Conservation (phyloP, 805 yeast species). For the Wickerhamiella allomyrinae region DNA sequence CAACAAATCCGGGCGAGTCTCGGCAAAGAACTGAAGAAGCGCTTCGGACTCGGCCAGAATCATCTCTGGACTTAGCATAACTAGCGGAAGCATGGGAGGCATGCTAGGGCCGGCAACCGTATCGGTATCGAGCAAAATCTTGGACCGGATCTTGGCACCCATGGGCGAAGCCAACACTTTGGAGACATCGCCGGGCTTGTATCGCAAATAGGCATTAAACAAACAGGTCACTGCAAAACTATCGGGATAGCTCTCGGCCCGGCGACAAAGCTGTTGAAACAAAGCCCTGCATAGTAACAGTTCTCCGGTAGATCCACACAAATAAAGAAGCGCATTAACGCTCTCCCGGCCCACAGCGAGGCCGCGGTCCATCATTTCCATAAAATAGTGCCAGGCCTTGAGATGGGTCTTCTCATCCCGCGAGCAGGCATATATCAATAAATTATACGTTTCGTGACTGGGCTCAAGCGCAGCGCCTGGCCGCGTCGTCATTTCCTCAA, state of each 20-base stretch:
- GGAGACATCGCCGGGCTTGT: slow-evolving; percentile 18
- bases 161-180: slow-evolving; percentile 18
- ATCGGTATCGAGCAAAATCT: slow-evolving; percentile 12
- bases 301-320: slow-evolving; percentile 75
- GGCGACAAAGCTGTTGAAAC: slow-evolving; percentile 20
- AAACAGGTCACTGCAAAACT: slow-evolving; percentile 21
- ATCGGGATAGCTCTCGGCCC: slow-evolving; percentile 19
- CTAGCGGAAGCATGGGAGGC: slow-evolving; percentile 62
- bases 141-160: slow-evolving; percentile 20
- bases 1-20: slow-evolving; percentile 32
- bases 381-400: slow-evolving; percentile 67
- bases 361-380: slow-evolving; percentile 39
- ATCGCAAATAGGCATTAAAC: slow-evolving; percentile 23
- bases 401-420: slow-evolving; percentile 32
- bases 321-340: slow-evolving; percentile 53
- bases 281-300: slow-evolving; percentile 51
- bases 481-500: slow-evolving; percentile 44
- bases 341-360: slow-evolving; percentile 28
- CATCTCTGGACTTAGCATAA: slow-evolving; percentile 28
- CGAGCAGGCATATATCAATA: slow-evolving; percentile 57
- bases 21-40: slow-evolving; percentile 43
- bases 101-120: slow-evolving; percentile 8
- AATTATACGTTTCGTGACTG: slow-evolving; percentile 33
- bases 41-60: slow-evolving; percentile 68
- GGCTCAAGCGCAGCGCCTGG: slow-evolving; percentile 28